A percentile compares a stretch with the other conserved stretches of the same genome.
Conservation (phyloP, 441 rosid genomes). For the Pelargonium myrrhifolium region DNA sequence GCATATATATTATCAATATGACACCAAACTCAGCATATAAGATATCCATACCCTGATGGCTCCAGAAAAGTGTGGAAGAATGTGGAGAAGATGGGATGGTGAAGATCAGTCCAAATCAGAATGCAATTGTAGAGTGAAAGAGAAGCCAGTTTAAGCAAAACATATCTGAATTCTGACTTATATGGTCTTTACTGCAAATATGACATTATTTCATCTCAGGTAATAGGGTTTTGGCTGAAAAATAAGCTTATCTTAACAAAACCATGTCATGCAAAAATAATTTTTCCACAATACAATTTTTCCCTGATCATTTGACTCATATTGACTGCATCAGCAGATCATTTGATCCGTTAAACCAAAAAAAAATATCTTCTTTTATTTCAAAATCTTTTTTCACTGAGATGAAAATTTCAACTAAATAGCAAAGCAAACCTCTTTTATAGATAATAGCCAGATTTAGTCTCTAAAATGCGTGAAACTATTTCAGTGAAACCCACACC, state of each 20-base stretch:
- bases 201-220: too few relatives aligned
- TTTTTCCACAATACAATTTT: background rate
- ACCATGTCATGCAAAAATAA: background rate
- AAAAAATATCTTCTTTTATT: too few relatives aligned
- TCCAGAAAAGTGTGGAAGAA: background rate
- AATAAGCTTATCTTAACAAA: background rate
- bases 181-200: too few relatives aligned
- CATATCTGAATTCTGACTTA: too few relatives aligned
- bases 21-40: background rate
- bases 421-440: background rate
- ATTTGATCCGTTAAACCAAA: background rate
- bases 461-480: background rate
- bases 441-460: background rate
- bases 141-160: background rate
- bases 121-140: background rate
- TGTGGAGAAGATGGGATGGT: background rate
- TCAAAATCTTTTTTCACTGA: background rate
- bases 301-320: background rate
- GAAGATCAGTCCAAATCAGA: background rate
- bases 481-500: background rate
- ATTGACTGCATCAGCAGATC: background rate
- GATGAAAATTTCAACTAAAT: background rate
- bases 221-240: background rate
- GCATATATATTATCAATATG: background rate
- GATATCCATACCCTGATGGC: background rate